Base-by-base conservation (phyloP, 176 grass and related monocot species). In the Tillandsia leiboldiana region DNA sequence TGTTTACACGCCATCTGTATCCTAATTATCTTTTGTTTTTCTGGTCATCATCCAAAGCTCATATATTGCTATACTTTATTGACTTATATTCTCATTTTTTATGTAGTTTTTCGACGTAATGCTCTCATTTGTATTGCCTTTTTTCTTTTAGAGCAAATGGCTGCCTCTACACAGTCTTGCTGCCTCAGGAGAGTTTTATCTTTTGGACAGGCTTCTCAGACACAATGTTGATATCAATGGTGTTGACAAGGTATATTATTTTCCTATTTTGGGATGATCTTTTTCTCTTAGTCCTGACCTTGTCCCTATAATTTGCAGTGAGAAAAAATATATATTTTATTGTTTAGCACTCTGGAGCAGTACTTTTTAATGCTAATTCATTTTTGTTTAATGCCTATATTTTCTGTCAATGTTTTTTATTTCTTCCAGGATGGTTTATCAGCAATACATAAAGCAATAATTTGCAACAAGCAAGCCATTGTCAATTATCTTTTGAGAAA, bases 401-500 rank as follows among this genome's bases (percentile, higher is more conserved):
- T 15, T 23, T 61, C 56, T 23, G 12, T 61, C 22, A 61, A 5
- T 61, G 56, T 18, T 61, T 75, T 8, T 47, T 2, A 47, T 52
- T 65, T 53, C 20, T 10, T 80, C 48, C 56, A 93, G 94, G 90
- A 88, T 88, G 87, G 87, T 70, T 77, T 90, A 15, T 75, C 78
- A 8, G 94, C 90, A 15, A 83, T 99, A 70, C 87, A 99, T 81
- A 93, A 87, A 85, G 82, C 90, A 76, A 90, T 99, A 73, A 29
- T 88, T 86, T 87, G 82, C 29, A 93, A 99, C 81, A 99, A 99
- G 78, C 82, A 89, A 70, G 89, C 94, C 78, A 77, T 99, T 66
- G 67, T 93, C 48, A 90, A 93, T 69, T 93, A 93, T 76, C 90
- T 99, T 28, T 80, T 99, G 72, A 82, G 87, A 80, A 99, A 99